Percentiles rank a stretch among this genome's conserved stretches.
These are phyloP conservation scores for Fusarium sp. DNA, from an alignment of 2,329 filamentous ascomycete genomes.

Conservation along the genomic window DNA sequence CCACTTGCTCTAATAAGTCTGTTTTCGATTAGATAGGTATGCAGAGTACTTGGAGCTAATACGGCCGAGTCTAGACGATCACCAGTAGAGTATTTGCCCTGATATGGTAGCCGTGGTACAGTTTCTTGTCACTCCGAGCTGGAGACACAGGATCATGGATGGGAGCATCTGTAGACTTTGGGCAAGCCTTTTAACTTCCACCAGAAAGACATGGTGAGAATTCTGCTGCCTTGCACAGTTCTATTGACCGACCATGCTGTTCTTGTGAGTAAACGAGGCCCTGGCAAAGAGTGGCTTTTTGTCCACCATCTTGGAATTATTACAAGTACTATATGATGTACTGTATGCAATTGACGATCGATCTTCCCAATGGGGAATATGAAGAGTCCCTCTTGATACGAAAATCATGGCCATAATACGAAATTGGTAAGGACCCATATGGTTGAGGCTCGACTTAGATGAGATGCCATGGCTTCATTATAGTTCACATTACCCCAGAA, in stretches of 20 bases:
- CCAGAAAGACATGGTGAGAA: background rate
- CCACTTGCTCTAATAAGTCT: background rate
- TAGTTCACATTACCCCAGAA: background rate
- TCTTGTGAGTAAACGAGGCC: background rate
- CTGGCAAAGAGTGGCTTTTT: background rate
- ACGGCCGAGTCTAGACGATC: too few relatives aligned
- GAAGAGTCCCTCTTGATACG: background rate
- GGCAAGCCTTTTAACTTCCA: background rate
- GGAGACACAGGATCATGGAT: background rate
- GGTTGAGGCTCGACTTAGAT: background rate
- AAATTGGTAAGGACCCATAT: background rate
- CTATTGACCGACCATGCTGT: background rate
- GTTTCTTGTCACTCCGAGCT: background rate
- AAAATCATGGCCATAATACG: background rate
- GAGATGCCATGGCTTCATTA: background rate
- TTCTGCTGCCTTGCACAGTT: background rate
- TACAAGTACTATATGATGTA: background rate
- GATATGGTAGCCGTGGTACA: background rate
- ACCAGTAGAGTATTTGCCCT: background rate
- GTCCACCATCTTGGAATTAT: background rate
- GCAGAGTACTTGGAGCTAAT: background rate
- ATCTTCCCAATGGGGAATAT: too few relatives aligned
- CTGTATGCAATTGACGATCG: rapidly evolving
- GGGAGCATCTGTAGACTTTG: background rate
- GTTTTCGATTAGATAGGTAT: too few relatives aligned